Percentiles rank a stretch among this genome's conserved stretches.
Conservation (phyloP, 768 basidiomycete species). For the Paxillus ammoniavirescens region DNA sequence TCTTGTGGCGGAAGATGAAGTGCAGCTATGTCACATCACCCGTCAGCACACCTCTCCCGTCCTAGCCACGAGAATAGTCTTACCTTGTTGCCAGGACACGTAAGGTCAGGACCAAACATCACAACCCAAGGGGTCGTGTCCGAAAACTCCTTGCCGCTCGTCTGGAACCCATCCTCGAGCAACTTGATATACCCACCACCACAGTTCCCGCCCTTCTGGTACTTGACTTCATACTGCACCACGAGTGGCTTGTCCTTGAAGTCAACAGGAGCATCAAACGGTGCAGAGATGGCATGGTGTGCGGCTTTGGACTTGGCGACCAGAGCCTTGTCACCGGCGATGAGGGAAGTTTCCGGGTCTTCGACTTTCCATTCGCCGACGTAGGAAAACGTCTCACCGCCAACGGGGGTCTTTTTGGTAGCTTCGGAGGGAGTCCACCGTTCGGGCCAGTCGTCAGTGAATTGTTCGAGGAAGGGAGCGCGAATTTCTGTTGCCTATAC, state of each 20-base stretch:
- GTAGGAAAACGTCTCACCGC: conserved; percentile 95
- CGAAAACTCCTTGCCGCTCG: conserved; percentile 87
- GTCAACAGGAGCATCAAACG: conserved; percentile 75
- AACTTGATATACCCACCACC: conserved; percentile 99
- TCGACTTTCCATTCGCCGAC: conserved; percentile 98
- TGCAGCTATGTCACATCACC: conserved; percentile 59
- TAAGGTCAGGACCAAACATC: conserved; percentile 98
- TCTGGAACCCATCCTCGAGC: conserved; percentile 91
- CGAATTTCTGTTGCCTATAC: conserved; percentile 71
- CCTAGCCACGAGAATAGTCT: background rate
- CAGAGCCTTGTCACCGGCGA: conserved; percentile 86
- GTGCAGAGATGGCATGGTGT: conserved; percentile 97
- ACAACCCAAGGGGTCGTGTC: conserved; percentile 93
- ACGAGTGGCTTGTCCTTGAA: conserved; percentile 85
- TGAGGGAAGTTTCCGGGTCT: conserved; percentile 71
- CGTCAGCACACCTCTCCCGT: background rate
- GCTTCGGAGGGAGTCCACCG: conserved; percentile 98
- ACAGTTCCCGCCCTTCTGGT: conserved; percentile 98
- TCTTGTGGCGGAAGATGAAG: conserved; percentile 99
- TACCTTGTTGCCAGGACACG: conserved; percentile 90
- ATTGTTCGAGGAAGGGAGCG: conserved; percentile 95
- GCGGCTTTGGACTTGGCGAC: conserved; percentile 97
- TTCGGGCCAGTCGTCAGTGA: conserved; percentile 84
- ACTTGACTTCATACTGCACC: conserved; percentile 98
- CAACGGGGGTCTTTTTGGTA: conserved; percentile 96